These are phyloP conservation scores for Meyerozyma guilliermondii DNA, from an alignment of 1,139 yeast species.

Conservation along the genomic window DNA sequence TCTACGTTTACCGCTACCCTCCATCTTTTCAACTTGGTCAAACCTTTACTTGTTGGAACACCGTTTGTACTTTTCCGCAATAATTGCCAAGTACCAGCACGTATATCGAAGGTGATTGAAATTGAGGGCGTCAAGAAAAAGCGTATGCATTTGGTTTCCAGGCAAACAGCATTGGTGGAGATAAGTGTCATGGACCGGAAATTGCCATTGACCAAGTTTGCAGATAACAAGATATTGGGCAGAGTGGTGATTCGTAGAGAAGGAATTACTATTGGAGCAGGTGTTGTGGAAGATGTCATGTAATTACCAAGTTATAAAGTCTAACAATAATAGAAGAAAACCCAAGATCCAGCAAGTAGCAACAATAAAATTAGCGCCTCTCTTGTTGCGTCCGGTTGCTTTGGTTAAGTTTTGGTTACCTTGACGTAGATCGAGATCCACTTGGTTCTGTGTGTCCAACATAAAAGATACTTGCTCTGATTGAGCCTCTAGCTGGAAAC, in stretches of 20 bases:
- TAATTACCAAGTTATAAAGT: constrained; percentile 40
- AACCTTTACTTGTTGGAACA: constrained; percentile 79
- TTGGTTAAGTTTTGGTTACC: constrained; percentile 72
- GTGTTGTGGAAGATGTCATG: constrained; percentile 37
- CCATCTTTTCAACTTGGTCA: constrained; percentile 61
- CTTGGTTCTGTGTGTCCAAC: constrained; percentile 65
- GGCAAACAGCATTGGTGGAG: constrained; percentile 68
- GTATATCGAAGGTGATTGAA: constrained; percentile 53
- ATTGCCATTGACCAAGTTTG: constrained; percentile 59
- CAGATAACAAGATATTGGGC: constrained; percentile 63
- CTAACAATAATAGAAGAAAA: constrained; percentile 56
- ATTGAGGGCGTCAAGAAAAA: constrained; percentile 47
- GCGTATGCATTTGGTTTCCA: constrained; percentile 67
- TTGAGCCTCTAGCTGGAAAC: constrained; percentile 72
- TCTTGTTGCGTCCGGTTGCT: constrained; percentile 68
- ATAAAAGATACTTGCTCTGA: constrained; percentile 66
- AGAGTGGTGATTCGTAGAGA: constrained; percentile 81
- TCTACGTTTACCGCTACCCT: constrained; percentile 52
- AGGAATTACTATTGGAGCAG: constrained; percentile 88
- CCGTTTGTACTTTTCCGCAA: constrained; percentile 82
- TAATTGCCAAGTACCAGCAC: constrained; percentile 71
- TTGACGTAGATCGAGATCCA: constrained; percentile 59
- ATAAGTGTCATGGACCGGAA: constrained; percentile 53
- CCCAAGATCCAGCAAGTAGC: constrained; percentile 60
- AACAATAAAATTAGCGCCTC: constrained; percentile 64